These are phyloP conservation scores for Fraxinus angustifolia DNA, from an alignment of 305 asterid species.

Conservation along the genomic window DNA sequence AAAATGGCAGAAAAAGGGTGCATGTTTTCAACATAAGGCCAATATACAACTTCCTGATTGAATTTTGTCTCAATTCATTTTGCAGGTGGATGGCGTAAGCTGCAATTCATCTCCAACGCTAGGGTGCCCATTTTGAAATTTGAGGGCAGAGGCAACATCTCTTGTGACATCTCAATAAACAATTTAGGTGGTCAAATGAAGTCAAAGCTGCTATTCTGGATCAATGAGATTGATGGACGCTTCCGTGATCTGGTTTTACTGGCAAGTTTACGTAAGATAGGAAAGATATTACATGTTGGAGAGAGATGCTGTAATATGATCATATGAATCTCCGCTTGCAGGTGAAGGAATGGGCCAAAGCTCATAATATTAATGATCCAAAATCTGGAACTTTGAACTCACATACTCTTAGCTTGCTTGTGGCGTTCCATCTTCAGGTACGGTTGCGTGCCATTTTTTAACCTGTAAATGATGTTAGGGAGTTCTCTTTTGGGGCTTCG, in stretches of 20 bases:
- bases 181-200: slow-evolving; percentile 91
- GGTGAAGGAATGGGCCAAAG: slow-evolving; percentile 96
- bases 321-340: slow-evolving; percentile 38
- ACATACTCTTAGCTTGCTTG: slow-evolving; percentile 78
- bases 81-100: slow-evolving; percentile 62
- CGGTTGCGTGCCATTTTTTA: slow-evolving; percentile 20
- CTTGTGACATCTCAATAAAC: slow-evolving; percentile 84
- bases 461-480: background rate
- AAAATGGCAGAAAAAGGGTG: background rate
- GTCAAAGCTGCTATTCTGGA: slow-evolving; percentile 79
- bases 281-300: slow-evolving; percentile 12
- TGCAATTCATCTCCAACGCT: slow-evolving; percentile 61
- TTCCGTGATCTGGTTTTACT: slow-evolving; percentile 77
- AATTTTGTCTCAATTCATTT: slow-evolving; percentile 13
- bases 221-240: slow-evolving; percentile 78
- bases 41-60: background rate
- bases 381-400: slow-evolving; percentile 78
- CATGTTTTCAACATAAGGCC: background rate
- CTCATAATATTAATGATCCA: slow-evolving; percentile 70
- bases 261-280: slow-evolving; percentile 47
- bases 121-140: slow-evolving; percentile 83
- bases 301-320: slow-evolving; percentile 6
- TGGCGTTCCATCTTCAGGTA: slow-evolving; percentile 90
- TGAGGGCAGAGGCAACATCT: slow-evolving; percentile 51
- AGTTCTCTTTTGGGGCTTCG: background rate